Base-by-base conservation (phyloP, 2,329 filamentous ascomycete genomes). In the Lachnellula arida region DNA sequence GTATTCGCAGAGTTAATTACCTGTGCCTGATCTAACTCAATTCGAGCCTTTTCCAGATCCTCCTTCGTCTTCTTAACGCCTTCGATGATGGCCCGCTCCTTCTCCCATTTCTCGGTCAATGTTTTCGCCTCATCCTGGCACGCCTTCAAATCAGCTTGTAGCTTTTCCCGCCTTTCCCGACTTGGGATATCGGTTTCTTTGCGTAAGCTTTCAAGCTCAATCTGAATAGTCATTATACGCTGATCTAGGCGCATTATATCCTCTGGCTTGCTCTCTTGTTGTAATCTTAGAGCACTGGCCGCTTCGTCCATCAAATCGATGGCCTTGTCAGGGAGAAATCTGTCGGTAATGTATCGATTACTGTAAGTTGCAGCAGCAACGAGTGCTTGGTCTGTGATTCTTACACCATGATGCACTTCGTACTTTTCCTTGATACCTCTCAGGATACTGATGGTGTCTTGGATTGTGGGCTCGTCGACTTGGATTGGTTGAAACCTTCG, bases 221-320 rank as follows among this genome's bases (percentile, higher is more conserved):
- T 97, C 69, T 97, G 93, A 14, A 97, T 91, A 0, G 93, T 97
- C 84, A 97, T 95, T 58, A 97, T 96, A 67, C 92, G 90, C 59
- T 95, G 89, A 67, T 97, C 93, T 1, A 97, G 82, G 50, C 88
- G 85, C 75, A 95, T 90, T 35, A 99, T 97, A 8, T 93, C 86
- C 64, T 97, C 94, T 0, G 94, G 94, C 66, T 97, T 97, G 65
- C 91, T 96, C 72, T 99, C 94, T 72, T 97, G 94, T 68, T 97
- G 93, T 34, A 97, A 75, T 46, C 95, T 85, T 9, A 97, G 76
- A 22, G 91, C 91, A 58, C 89, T 95, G 1, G 93, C 92, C 9
- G 94, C 94, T 74, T 97, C 94, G 62, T 97, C 94, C 71, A 99
- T 94, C 15, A 97, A 74, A 70, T 97, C 94, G 60, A 99, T 97